Evolutionary conservation across 169 alveolate genomes (phyloP).

Genomic region (Perkinsus marinus): DNA sequence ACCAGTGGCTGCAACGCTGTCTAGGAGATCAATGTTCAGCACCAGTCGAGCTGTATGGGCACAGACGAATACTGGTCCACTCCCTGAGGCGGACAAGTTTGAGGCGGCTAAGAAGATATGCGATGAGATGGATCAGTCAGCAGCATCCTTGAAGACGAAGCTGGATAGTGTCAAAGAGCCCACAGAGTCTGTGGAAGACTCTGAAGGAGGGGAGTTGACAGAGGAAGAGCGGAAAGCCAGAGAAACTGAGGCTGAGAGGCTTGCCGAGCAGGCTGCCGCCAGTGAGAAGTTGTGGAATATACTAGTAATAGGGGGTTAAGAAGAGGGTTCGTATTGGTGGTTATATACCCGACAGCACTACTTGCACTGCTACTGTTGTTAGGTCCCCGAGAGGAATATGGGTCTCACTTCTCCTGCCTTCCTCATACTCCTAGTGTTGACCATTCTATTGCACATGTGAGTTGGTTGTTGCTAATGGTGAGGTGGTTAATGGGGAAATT

Average conservation of each 20-base stretch:
- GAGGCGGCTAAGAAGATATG: neutral
- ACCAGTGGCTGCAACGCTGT: neutral
- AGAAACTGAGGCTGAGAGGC: neutral
- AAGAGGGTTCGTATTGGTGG: neutral
- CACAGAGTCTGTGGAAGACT: neutral
- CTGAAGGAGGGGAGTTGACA: neutral
- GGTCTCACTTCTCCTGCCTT: neutral
- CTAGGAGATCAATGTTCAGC: neutral
- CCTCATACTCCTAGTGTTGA: neutral
- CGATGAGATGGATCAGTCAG: neutral
- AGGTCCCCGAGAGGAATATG: neutral
- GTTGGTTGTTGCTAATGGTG: neutral
- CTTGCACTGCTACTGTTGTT: neutral
- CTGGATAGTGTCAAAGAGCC: neutral
- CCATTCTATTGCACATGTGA: neutral
- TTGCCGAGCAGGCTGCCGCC: neutral
- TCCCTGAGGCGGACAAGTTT: neutral
- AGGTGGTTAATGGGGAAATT: neutral
- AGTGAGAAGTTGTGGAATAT: neutral
- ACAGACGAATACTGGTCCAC: neutral
- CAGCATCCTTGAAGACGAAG: neutral
- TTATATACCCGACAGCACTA: neutral
- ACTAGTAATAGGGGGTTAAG: neutral
- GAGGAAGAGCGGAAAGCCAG: neutral
- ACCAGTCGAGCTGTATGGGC: neutral